These are phyloP conservation scores for Salix viminalis DNA, from an alignment of 345 rosid species.

Conservation along the genomic window DNA sequence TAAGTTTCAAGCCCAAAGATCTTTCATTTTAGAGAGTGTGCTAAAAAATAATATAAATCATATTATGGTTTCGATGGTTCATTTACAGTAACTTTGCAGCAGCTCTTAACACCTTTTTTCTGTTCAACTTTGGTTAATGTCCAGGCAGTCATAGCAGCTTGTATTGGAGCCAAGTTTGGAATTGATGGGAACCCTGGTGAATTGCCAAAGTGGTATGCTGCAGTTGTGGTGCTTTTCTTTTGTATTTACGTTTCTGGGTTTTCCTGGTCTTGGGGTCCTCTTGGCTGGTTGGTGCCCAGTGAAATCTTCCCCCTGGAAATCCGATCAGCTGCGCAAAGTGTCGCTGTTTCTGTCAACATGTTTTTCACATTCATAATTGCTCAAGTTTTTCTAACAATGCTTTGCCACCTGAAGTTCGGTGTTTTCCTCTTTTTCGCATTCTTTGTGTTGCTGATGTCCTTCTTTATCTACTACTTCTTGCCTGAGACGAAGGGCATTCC, in stretches of 20 bases:
- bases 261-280: slow-evolving; percentile 98
- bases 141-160: slow-evolving; percentile 56
- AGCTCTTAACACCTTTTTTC: neutral
- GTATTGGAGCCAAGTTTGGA: slow-evolving; percentile 84
- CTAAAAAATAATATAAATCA: no score
- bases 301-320: slow-evolving; percentile 90
- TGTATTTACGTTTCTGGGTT: slow-evolving; percentile 79
- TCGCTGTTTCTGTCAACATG: slow-evolving; percentile 88
- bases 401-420: slow-evolving; percentile 81
- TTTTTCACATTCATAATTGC: slow-evolving; percentile 73
- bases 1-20: no score
- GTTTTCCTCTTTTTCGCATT: slow-evolving; percentile 58
- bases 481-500: slow-evolving; percentile 74
- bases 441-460: slow-evolving; percentile 56
- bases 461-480: slow-evolving; percentile 50
- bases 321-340: slow-evolving; percentile 84
- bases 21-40: rapidly evolving
- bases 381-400: slow-evolving; percentile 68
- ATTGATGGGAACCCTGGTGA: slow-evolving; percentile 52
- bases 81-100: no score
- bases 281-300: slow-evolving; percentile 89
- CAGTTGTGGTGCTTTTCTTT: slow-evolving; percentile 77
- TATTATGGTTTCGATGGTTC: no score
- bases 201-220: slow-evolving; percentile 77
- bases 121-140: neutral